Evolutionary conservation across 2,329 filamentous ascomycete genomes (phyloP), one percentile per base, ranked within the genome.

Genomic region (Mycosphaerelloides madeirae): DNA sequence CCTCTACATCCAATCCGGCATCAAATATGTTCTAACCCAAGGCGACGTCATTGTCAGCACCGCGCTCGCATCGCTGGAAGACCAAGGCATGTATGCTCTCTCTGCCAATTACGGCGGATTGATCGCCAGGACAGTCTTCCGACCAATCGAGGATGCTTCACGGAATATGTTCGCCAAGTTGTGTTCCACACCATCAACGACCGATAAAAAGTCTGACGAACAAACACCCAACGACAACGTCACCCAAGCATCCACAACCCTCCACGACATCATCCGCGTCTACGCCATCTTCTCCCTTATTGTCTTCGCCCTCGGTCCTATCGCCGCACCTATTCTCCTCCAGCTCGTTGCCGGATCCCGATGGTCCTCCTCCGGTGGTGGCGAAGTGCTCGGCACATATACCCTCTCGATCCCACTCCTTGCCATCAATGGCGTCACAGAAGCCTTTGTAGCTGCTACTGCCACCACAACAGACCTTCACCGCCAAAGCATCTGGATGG

Each of bases 1-100:
- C 59, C 79, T 97, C 65, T 91, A 89, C 68, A 72, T 89, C 6
- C 93, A 98, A 68, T 90, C 87, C 29, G 69, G 88, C 15, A 80
- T 97, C 59, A 98, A 98, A 67, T 91, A 97, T 64, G 64, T 97
- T 41, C 78, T 98, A 41, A 97, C 93, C 0, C 89, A 97, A 68
- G 93, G 91, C 48, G 93, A 98, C 68, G 88, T 89, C 1, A 79
- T 97, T 55, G 80, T 97, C 38, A 84, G 98, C 52, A 84, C 86
- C 13, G 70, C 83, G 11, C 75, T 97, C 45, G 84, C 90, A 6
- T 81, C 82, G 0, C 78, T 93, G 1, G 74, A 80, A 32, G 85
- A 90, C 3, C 93, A 97, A 69, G 93, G 93, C 12, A 82, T 88
- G 29, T 98, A 97, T 62, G 88, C 90, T 0, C 76, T 98, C 4